Percentiles rank a stretch among this genome's conserved stretches.
Conservation (phyloP, 2,329 filamentous ascomycete species). For the Fusarium virguliforme region DNA sequence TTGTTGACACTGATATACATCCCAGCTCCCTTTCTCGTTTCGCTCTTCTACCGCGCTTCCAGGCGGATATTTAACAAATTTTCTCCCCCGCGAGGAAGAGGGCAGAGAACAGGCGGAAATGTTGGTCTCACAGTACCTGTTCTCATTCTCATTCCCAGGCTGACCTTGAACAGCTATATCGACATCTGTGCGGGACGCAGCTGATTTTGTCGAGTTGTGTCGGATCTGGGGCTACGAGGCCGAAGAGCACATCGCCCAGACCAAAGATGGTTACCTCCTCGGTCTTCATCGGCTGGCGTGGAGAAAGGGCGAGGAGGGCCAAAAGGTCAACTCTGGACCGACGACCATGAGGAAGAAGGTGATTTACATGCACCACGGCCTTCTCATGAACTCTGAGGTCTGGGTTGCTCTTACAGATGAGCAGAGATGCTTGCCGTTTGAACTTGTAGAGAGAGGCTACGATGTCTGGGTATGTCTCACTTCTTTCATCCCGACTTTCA, state of each 20-base stretch:
- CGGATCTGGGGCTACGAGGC: conserved; percentile 91
- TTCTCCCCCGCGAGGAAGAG: conserved; percentile 79
- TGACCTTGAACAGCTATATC: conserved; percentile 77
- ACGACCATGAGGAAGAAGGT: conserved; percentile 84
- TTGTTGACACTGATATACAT: conserved; percentile 21
- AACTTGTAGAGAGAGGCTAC: conserved; percentile 90
- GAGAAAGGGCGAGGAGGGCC: conserved; percentile 85
- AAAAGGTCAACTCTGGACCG: conserved; percentile 81
- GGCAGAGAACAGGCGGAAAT: conserved; percentile 78
- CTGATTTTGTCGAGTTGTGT: conserved; percentile 96
- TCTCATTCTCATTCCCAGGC: conserved; percentile 48
- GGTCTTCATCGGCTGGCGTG: conserved; percentile 91
- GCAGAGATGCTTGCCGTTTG: conserved; percentile 88
- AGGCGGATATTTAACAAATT: conserved; percentile 86
- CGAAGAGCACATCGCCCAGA: conserved; percentile 97
- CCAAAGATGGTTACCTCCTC: conserved; percentile 92
- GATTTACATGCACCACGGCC: conserved; percentile 93
- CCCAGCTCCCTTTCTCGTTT: conserved; percentile 83
- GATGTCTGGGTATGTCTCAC: conserved; percentile 85
- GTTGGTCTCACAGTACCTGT: conserved; percentile 60
- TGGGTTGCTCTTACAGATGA: conserved; percentile 95
- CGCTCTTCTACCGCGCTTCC: conserved; percentile 86
- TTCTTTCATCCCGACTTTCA: neutral
- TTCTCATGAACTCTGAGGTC: conserved; percentile 99
- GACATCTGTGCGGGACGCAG: conserved; percentile 84